Base-by-base conservation (phyloP, 2,329 filamentous ascomycete species). In the Penicillium sp. region DNA sequence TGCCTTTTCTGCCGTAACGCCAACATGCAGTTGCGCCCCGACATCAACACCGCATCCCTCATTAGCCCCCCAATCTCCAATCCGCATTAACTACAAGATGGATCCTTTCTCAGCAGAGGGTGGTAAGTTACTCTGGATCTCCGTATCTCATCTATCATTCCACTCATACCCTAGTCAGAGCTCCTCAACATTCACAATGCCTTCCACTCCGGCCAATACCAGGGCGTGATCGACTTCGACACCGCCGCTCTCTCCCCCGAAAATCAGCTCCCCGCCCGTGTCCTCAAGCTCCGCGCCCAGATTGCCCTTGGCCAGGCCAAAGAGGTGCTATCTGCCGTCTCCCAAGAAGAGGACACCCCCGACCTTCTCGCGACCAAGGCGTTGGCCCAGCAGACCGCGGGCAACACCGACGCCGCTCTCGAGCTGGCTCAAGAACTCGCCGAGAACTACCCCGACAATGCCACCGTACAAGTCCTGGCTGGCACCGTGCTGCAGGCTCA, bases 161-260 rank as follows among this genome's bases (percentile, higher is more conserved):
- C 51, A 57, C 59, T 62, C 28, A 64, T 26, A 54, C 42, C 72
- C 66, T 70, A 38, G 40, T 25, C 71, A 87, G 86, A 89, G 78
- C 85, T 89, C 71, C 83, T 88, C 73, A 88, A 87, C 80, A 85
- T 88, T 73, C 85, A 87, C 80, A 87, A 84, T 71, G 84, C 85
- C 74, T 88, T 87, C 80, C 83, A 87, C 78, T 85, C 87, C 77
- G 93, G 91, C 74, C 93, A 96, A 82, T 97, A 92, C 84, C 85
- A 91, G 73, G 84, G 89, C 73, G 93, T 96, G 65, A 79, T 96
- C 78, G 89, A 95, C 80, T 96, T 93, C 80, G 90, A 96, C 78
- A 89, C 88, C 46, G 87, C 89, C 6, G 83, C 88, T 61, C 89
- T 98, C 73, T 95, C 91, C 48, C 69, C 88, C 65, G 87, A 90